phyloP scores from a whole-genome alignment of 2,329 filamentous ascomycete species.

The Verticillium albo-atrum region DNA sequence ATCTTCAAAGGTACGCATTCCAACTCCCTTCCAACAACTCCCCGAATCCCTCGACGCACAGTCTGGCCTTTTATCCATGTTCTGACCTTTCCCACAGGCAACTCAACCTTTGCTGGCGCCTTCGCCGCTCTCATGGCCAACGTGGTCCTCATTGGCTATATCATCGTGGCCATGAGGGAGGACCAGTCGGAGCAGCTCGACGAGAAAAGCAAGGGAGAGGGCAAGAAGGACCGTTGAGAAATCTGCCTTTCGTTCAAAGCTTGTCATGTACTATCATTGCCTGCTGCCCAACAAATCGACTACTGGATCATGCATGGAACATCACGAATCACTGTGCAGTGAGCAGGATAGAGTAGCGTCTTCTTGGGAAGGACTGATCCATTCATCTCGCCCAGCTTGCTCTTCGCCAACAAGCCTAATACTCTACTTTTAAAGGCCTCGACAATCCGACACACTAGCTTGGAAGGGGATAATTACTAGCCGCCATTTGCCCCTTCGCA shows the following conservation, averaged over 20 bases:
- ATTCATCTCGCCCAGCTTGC: background rate
- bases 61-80: background rate
- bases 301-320: no score
- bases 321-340: no score
- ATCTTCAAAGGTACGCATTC: conserved; percentile 66
- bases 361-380: background rate
- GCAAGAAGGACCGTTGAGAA: conserved; percentile 44
- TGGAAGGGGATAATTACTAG: background rate
- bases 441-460: background rate
- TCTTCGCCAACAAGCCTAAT: background rate
- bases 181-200: conserved; percentile 53
- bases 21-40: background rate
- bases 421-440: background rate
- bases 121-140: conserved; percentile 88
- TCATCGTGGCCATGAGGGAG: conserved; percentile 87
- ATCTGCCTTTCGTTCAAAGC: background rate
- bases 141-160: conserved; percentile 82
- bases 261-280: no score
- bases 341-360: no score
- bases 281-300: no score
- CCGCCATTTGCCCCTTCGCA: background rate
- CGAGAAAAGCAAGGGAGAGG: conserved; percentile 36
- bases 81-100: conserved; percentile 50
- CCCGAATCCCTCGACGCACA: background rate
- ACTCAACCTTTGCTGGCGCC: conserved; percentile 81